A percentile compares a stretch with the other conserved stretches of the same genome.
These are phyloP conservation scores for Phyllosticta capitalensis DNA, from an alignment of 2,329 filamentous ascomycete species.

Conservation along the genomic window DNA sequence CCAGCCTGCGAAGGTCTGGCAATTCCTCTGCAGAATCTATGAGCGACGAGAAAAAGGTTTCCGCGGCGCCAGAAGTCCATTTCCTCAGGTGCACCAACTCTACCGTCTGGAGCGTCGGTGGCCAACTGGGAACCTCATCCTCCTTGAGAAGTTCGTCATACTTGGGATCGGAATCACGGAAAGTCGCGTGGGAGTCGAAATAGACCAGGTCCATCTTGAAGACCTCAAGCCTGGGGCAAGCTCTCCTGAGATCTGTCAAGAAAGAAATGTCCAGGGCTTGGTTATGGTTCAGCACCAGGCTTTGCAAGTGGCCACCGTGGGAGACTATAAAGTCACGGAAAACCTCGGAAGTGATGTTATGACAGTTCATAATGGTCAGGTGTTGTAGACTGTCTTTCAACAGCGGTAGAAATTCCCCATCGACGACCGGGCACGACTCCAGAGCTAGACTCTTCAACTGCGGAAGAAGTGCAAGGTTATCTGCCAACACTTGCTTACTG, in stretches of 20 bases:
- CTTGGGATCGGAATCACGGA: conserved; percentile 63
- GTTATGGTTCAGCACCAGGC: conserved; percentile 67
- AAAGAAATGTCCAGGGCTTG: conserved; percentile 69
- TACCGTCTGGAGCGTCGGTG: conserved; percentile 57
- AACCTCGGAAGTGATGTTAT: conserved; percentile 58
- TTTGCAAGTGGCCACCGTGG: conserved; percentile 58
- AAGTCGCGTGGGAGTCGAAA: conserved; percentile 58
- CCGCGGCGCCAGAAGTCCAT: conserved; percentile 59
- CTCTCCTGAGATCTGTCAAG: conserved; percentile 52
- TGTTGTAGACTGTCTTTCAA: conserved; percentile 57
- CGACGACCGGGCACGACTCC: conserved; percentile 64
- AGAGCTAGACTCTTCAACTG: conserved; percentile 60
- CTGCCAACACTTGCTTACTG: conserved; percentile 35
- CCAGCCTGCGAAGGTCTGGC: conserved; percentile 57
- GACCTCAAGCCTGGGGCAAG: conserved; percentile 61
- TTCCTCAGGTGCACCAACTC: conserved; percentile 70
- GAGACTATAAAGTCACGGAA: conserved; percentile 56
- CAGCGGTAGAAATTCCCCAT: conserved; percentile 55
- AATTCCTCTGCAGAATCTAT: conserved; percentile 60
- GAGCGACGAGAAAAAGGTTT: conserved; percentile 70
- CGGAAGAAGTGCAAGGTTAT: conserved; percentile 49
- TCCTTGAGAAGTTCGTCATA: conserved; percentile 58
- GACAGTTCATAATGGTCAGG: conserved; percentile 71
- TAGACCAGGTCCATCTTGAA: conserved; percentile 73
- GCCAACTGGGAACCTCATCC: conserved; percentile 68